Percentiles rank a stretch among this genome's conserved stretches.
Conservation (phyloP, 2,329 filamentous ascomycete genomes). For the Exophiala phaeomuriformis region DNA sequence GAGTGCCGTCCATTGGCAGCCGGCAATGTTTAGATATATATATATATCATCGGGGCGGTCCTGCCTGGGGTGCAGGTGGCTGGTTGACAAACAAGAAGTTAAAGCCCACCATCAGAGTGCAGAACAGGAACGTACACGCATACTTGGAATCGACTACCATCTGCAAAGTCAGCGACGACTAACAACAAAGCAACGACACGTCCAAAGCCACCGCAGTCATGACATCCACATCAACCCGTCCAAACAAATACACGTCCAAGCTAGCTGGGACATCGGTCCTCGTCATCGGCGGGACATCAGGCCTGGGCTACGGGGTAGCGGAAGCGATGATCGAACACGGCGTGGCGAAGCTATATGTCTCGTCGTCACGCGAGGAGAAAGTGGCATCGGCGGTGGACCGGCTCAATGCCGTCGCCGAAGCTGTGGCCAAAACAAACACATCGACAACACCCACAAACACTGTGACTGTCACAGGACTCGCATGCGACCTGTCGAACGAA, state of each 20-base stretch:
- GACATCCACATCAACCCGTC: constrained; percentile 31
- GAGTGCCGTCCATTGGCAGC: no score
- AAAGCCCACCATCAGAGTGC: no score
- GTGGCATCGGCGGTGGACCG: constrained; percentile 37
- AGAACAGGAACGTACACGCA: no score
- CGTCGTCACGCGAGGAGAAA: constrained; percentile 34
- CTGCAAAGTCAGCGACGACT: no score
- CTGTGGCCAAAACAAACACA: constrained; percentile 35
- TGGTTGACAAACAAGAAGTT: no score
- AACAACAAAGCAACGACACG: background rate
- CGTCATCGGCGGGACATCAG: constrained; percentile 47
- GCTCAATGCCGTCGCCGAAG: constrained; percentile 30
- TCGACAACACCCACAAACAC: constrained; percentile 10
- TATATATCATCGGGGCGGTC: no score
- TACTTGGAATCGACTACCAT: no score
- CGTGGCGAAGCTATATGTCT: constrained; percentile 41
- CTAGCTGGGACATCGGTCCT: constrained; percentile 43
- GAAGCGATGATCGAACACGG: constrained; percentile 46
- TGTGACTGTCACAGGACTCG: constrained; percentile 34
- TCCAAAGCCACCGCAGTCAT: background rate
- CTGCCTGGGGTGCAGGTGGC: no score
- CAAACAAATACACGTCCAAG: constrained; percentile 34
- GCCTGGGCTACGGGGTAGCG: constrained; percentile 48
- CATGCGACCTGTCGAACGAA: constrained; percentile 41
- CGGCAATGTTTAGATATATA: no score